Base-by-base conservation (phyloP, 2,329 filamentous ascomycete species). In the Colletotrichum camelliae region DNA sequence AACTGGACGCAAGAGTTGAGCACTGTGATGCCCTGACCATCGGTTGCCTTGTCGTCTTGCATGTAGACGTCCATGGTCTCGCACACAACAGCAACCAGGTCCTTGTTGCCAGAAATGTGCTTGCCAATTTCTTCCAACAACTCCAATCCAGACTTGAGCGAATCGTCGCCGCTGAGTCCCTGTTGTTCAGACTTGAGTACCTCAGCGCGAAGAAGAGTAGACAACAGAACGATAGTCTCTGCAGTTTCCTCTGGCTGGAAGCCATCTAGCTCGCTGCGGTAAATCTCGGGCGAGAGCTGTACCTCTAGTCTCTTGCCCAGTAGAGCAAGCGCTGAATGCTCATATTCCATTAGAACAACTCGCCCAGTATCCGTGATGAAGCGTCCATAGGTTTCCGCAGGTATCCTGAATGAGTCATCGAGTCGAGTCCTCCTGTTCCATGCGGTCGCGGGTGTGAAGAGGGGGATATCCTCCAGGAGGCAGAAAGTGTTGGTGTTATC, bases 401-500 rank as follows among this genome's bases (percentile, higher is more conserved):
- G 91, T 77, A 96, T 92, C 65, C 89, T 87, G 77, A 95, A 92
- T 78, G 81, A 85, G 71, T 91, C 87, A 58, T 89, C 86, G 55
- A 86, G 85, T 18, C 85, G 82, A 9, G 85, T 82, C 37, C 86
- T 81, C 75, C 87, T 84, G 74, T 86, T 87, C 80, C 88, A 87
- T 18, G 84, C 85, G 74, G 88, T 81, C 67, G 86, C 82, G 77
- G 88, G 81, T 6, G 84, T 85, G 77, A 96, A 94, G 4, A 96
- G 88, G 2, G 92, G 88, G 9, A 96, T 85, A 67, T 93, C 89
- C 60, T 89, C 87, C 1, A 89, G 86, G 5, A 98, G 89, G 76
- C 91, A 89, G 76, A 98, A 94, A 21, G 91, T 92, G 79, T 97
- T 97, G 31, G 91, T 92, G 78, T 97, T 96, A 75, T 97, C 94